These are phyloP conservation scores for Leishmania braziliensis DNA, from an alignment of 208 protist species.

Conservation along the genomic window DNA sequence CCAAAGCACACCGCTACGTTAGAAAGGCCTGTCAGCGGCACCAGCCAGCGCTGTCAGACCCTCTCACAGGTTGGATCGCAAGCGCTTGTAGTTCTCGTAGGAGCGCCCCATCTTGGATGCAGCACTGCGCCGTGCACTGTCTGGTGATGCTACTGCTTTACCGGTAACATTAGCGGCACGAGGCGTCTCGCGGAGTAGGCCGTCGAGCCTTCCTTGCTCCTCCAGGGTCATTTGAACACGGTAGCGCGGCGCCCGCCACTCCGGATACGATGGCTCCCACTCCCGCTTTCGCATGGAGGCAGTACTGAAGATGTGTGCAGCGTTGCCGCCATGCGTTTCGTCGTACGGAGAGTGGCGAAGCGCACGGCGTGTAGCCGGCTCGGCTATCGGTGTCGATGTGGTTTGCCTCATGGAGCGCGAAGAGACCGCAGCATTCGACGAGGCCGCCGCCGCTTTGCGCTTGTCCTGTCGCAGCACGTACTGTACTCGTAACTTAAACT, in stretches of 20 bases:
- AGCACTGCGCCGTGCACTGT: constrained; percentile 10
- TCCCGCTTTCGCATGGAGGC: constrained; percentile 46
- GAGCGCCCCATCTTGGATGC: constrained; percentile 76
- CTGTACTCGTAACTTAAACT: constrained; percentile 89
- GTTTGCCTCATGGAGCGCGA: constrained; percentile 5
- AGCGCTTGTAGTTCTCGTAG: constrained; percentile 73
- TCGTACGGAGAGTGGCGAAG: constrained; percentile 34
- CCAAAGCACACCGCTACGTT: background rate
- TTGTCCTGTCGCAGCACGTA: constrained; percentile 74
- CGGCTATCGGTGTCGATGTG: constrained; percentile 26
- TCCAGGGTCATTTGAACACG: constrained; percentile 74
- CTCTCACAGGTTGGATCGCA: constrained; percentile 17
- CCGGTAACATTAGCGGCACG: background rate
- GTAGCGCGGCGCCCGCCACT: constrained; percentile 48
- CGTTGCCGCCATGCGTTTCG: background rate
- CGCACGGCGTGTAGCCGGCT: constrained; percentile 21
- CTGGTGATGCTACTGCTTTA: background rate
- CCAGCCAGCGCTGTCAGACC: background rate
- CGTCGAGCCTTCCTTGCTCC: constrained; percentile 61
- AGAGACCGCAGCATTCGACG: background rate
- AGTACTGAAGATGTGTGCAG: background rate
- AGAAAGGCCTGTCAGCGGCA: background rate
- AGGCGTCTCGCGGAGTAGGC: constrained; percentile 31
- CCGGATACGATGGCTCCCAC: constrained; percentile 73
- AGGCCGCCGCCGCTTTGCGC: constrained; percentile 9